These are phyloP conservation scores for Scutellaria baicalensis DNA, from an alignment of 257 asterid genomes.

Conservation along the genomic window DNA sequence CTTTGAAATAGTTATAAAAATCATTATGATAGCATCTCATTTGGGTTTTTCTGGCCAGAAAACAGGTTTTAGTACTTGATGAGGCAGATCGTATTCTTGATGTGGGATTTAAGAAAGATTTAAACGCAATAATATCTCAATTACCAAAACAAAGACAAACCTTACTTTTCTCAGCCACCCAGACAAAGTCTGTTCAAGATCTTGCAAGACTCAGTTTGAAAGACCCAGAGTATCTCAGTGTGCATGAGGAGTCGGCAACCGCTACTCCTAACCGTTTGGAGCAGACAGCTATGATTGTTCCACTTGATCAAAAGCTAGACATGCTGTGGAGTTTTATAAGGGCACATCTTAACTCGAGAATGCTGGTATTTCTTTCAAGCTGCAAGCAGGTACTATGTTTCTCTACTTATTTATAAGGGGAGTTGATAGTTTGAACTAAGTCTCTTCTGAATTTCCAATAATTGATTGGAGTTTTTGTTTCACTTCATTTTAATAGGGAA, in stretches of 20 bases:
- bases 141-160: conserved; percentile 86
- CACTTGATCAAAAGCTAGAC: conserved; percentile 87
- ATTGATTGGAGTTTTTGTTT: neutral
- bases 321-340: conserved; percentile 92
- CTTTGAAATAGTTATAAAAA: neutral
- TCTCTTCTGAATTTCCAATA: neutral
- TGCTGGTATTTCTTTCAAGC: conserved; percentile 78
- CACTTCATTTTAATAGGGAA: neutral
- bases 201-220: conserved; percentile 96
- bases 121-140: conserved; percentile 91
- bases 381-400: conserved; percentile 74
- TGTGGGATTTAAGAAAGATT: conserved; percentile 64
- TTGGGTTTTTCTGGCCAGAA: conserved; percentile 35
- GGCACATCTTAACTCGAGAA: conserved; percentile 77
- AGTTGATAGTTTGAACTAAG: neutral
- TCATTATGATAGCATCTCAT: conserved; percentile 18
- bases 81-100: conserved; percentile 99
- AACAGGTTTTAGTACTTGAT: conserved; percentile 91
- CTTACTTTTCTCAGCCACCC: conserved; percentile 88
- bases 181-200: conserved; percentile 88
- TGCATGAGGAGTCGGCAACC: conserved; percentile 78
- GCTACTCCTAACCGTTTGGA: conserved; percentile 83
- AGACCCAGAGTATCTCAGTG: conserved; percentile 92
- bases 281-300: conserved; percentile 72
- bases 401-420: neutral